A percentile compares a stretch with the other conserved stretches of the same genome.
Conservation (phyloP, 768 basidiomycete species). For the Leccinum disarticulatum region DNA sequence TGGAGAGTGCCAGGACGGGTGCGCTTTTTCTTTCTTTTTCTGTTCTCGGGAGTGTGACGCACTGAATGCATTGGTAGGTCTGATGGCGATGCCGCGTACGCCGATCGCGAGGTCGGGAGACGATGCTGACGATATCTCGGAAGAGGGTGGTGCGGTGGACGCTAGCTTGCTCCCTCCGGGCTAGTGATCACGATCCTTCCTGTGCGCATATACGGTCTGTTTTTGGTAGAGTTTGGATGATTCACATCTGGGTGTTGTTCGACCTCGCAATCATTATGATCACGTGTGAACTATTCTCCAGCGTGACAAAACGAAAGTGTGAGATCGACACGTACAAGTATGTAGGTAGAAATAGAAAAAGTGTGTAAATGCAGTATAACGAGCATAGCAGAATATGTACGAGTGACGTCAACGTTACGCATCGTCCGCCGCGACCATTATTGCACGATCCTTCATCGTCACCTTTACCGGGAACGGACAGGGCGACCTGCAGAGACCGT, state of each 20-base stretch:
- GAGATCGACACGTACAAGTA: background rate
- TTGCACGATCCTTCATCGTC: background rate
- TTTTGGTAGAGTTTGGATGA: no score
- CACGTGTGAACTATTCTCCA: no score
- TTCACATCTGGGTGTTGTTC: no score
- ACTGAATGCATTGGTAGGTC: constrained; percentile 46
- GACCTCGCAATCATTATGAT: no score
- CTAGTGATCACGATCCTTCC: constrained; percentile 37
- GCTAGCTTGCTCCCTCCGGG: constrained; percentile 93
- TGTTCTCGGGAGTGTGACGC: background rate
- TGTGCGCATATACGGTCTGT: no score
- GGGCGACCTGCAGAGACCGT: background rate
- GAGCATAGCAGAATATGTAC: no score
- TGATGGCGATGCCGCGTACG: constrained; percentile 98
- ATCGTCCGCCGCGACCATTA: background rate
- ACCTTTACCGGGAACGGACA: constrained; percentile 7
- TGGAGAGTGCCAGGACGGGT: constrained; percentile 96
- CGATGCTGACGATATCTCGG: constrained; percentile 55
- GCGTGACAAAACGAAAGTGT: no score
- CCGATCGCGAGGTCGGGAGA: constrained; percentile 66
- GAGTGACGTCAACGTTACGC: background rate
- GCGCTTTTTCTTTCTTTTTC: constrained; percentile 23
- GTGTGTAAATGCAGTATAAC: background rate
- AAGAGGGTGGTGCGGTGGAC: constrained; percentile 67
- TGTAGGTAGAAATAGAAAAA: background rate